Evolutionary conservation across 805 yeast species (phyloP).

Genomic region (Candida mattraensis): DNA sequence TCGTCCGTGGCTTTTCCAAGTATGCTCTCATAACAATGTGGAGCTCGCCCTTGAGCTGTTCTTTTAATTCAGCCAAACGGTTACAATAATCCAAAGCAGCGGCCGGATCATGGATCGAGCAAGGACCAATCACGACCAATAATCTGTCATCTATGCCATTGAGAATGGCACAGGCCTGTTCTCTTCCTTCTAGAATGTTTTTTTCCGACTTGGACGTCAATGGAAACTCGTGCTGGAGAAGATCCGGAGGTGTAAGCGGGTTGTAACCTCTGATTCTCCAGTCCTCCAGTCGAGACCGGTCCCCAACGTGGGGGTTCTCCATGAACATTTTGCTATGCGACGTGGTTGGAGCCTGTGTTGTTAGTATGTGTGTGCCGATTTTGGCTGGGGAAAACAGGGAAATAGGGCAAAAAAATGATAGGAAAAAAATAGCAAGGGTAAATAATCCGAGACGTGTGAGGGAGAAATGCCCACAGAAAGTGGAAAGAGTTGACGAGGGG

Average conservation of each 20-base stretch:
- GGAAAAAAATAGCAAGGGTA: too few relatives aligned
- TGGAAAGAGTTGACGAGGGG: too few relatives aligned
- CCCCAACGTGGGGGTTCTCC: conserved; percentile 81
- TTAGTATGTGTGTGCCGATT: too few relatives aligned
- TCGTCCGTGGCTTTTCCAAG: conserved; percentile 96
- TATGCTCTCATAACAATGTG: conserved; percentile 95
- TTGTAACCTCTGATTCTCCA: conserved; percentile 87
- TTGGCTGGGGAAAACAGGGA: too few relatives aligned
- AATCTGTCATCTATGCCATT: conserved; percentile 85
- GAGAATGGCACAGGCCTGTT: conserved; percentile 68
- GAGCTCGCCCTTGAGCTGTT: conserved; percentile 69
- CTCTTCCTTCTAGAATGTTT: conserved; percentile 73
- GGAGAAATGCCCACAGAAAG: too few relatives aligned
- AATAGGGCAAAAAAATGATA: too few relatives aligned
- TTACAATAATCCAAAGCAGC: conserved; percentile 90
- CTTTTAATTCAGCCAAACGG: conserved; percentile 56
- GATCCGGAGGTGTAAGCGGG: conserved; percentile 93
- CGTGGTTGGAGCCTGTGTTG: conserved; percentile 20
- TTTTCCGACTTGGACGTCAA: conserved; percentile 58
- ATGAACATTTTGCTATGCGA: conserved; percentile 63
- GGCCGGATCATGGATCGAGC: conserved; percentile 91
- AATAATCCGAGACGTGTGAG: too few relatives aligned
- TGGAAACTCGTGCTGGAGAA: conserved; percentile 83
- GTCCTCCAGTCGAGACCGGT: conserved; percentile 73
- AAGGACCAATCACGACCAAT: conserved; percentile 91